Evolutionary conservation across 805 yeast genomes (phyloP), one percentile per base, ranked within the genome.

Genomic region (Yarrowia phangngaensis): DNA sequence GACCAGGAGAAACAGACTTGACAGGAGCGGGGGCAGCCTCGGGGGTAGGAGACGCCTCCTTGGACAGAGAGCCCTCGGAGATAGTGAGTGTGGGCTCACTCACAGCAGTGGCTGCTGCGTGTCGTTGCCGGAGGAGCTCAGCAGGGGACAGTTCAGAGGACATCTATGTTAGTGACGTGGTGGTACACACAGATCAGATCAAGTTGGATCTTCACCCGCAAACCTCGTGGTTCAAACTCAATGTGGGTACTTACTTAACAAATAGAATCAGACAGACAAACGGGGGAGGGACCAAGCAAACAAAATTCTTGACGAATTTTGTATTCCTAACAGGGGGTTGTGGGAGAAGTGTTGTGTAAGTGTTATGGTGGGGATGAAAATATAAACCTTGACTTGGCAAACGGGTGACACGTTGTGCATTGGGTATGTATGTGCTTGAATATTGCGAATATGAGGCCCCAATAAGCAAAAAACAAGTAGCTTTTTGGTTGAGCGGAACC

Each of bases 101-200:
- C 17, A 24, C 35, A 30, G 38, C 40, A 30, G 17, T 33, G 26
- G 26, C 45, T 14, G 51, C 48, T 26, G 48, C 50, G 12, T 50
- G 52, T 33, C 50, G 49, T 20, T 50, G 50, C 50, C 32, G 31
- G 22, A 50, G 38, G 19, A 43, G 31, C 38, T 50, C 52, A 41
- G 52, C 52, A 28, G 50, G 52, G 32, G 52, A 41, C 35, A 41
- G 35, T 30, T 24, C 31, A 8, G 23, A 5, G 32, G 49, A 40
- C 50, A 41, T 41, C 52, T 41, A 33, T 4, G 20, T 43, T 40
- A 38, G 46, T n/a, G n/a, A n/a, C n/a, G n/a, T 41, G 30, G 29
- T 20, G 20, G 15, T 16, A 9, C 8, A n/a, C 5, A 8, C 17
- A n/a, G 12, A 15, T 8, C 41, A 26, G 17, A 26, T 8, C 22